Evolutionary conservation across 305 asterid genomes (phyloP), one percentile per base, ranked within the genome.

Genomic region (Coffea humblotiana): DNA sequence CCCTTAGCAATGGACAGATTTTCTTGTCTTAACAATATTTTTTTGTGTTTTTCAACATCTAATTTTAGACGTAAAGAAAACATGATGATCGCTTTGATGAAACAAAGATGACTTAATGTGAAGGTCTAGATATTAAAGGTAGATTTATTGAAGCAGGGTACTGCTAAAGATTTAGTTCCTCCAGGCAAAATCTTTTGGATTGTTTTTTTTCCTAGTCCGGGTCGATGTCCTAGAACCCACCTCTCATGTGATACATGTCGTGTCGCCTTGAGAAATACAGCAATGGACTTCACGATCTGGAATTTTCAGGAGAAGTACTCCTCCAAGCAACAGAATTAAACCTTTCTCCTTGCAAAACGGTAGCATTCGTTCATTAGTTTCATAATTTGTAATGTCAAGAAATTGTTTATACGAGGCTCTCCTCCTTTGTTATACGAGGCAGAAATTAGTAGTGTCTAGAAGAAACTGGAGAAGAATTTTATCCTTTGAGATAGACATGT

Each of bases 31-130:
- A 15, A 16, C 6, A 51, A 18, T 77, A 23, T 37, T 6, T 5
- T 47, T 65, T 15, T 63, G 61, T 61, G 43, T 43, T 63, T 74
- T 80, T 74, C 79, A 80, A 77, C 47, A 8, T 54, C 43, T 61
- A 71, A 25, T 61, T 71, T 77, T 77, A 60, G 75, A 77, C 61
- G 81, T 32, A 78, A 72, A 52, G 23, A 66, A 29, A 52, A 76
- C 70, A 61, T 47, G 76, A 47, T 56, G 60, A 15, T 43, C 0
- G 4, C 23, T 21, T 10, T 37, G 45, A 66, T 63, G 56, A 35
- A 47, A 35, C 49, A 51, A 67, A 29, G 40, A 21, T 35, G 75
- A 70, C 77, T 69, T 75, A 19, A 69, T 32, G 12, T 63, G 67
- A 19, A 52, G 65, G 72, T 80, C 27, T 45, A 3, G 1, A 52